Evolutionary conservation across 768 basidiomycete species (phyloP), one percentile per base, ranked within the genome.

Genomic region (Tubosaeta brunneosetosa): DNA sequence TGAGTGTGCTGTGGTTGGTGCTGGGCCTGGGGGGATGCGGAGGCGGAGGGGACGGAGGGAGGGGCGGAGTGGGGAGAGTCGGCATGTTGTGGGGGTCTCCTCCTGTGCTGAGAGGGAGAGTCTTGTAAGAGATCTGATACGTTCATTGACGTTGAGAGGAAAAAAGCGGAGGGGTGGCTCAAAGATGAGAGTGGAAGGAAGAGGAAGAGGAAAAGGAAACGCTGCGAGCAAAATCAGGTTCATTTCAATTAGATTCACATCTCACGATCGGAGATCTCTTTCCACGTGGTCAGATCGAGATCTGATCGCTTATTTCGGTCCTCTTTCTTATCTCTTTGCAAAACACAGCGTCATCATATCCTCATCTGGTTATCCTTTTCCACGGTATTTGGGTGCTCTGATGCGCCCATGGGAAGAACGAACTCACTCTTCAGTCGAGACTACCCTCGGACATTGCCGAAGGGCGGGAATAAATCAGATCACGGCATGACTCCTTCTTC

Each of bases 121-220:
- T 84, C 83, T 58, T 86, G 84, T 25, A 88, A 72, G 51, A 88
- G 77, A 63, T 75, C 80, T 22, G 81, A 80, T 59, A 88, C 83
- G 69, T 87, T 85, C 85, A 87, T 87, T 22, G 38, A 17, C 27
- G 27, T 29, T 8, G 40, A 48, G 46, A 27, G 14, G 32, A 37
- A 22, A n/a, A 32, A 17, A 42, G 43, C 42, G 52, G 56, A 51
- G 52, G 44, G 41, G 55, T 33, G 22, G 58, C 32, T 38, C 31
- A 53, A 58, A 48, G 62, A 62, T 53, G 60, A 66, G 64, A 58
- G 64, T 52, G 57, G 61, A 55, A 55, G 49, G 60, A 63, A 66
- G 64, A 55, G 62, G 53, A 64, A 64, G 56, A 33, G 65, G 44
- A 63, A 67, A 66, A 65, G 63, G 60, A 60, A 65, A 60, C 4